These are phyloP conservation scores for Senecio squalidus DNA, from an alignment of 140 eudicot species.

Conservation along the genomic window DNA sequence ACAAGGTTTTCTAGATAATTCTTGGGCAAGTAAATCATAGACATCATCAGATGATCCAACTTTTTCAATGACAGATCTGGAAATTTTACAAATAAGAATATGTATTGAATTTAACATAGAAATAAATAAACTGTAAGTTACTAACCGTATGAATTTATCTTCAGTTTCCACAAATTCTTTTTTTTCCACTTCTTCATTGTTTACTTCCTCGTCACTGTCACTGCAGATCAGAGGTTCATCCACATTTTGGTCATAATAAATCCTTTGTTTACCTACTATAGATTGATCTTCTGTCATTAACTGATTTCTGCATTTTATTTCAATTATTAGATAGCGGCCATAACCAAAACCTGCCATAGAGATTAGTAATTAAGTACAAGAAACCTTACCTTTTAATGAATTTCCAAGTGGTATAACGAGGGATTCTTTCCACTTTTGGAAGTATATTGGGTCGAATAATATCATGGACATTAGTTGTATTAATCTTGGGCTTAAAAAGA, in stretches of 20 bases:
- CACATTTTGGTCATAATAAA: constrained; percentile 83
- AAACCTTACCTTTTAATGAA: constrained; percentile 69
- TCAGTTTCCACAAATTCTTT: constrained; percentile 67
- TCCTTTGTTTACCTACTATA: constrained; percentile 83
- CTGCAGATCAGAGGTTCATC: constrained; percentile 88
- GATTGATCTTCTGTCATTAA: constrained; percentile 96
- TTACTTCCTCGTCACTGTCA: constrained; percentile 88
- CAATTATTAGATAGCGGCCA: neutral
- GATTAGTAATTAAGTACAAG: neutral
- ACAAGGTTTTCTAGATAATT: constrained; percentile 55
- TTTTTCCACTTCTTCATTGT: constrained; percentile 66
- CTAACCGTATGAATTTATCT: constrained; percentile 82
- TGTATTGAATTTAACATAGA: constrained; percentile 10
- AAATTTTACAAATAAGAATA: constrained; percentile 17
- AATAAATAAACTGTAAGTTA: constrained; percentile 18
- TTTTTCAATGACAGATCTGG: constrained; percentile 57
- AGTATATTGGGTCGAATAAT: constrained; percentile 64
- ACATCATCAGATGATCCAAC: constrained; percentile 54
- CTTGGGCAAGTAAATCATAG: constrained; percentile 56
- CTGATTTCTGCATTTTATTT: constrained; percentile 59
- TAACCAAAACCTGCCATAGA: neutral
- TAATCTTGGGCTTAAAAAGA: constrained; percentile 65
- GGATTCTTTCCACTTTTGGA: constrained; percentile 54
- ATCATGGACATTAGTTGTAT: constrained; percentile 45
- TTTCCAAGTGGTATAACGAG: constrained; percentile 82